These are phyloP conservation scores for Scutellaria barbata DNA, from an alignment of 257 asterid species.

Conservation along the genomic window DNA sequence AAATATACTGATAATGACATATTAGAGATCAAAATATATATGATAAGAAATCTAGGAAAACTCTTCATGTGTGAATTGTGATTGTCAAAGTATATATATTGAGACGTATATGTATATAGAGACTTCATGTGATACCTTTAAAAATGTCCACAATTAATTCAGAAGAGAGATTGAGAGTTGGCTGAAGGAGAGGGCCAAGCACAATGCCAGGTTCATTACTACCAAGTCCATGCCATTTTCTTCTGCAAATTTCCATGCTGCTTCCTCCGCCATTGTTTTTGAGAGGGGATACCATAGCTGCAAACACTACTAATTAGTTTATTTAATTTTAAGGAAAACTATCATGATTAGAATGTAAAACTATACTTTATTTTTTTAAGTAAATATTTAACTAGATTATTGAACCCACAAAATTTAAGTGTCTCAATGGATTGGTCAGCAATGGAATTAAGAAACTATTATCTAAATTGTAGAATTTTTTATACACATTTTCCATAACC, in stretches of 20 bases:
- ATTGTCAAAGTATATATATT: background rate
- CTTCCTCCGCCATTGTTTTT: conserved; percentile 61
- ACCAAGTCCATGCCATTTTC: conserved; percentile 53
- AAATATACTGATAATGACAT: background rate
- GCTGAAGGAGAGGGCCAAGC: conserved; percentile 60
- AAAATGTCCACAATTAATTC: conserved; percentile 32
- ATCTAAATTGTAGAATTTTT: too few species aligned
- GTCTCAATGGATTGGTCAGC: too few species aligned
- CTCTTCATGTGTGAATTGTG: background rate
- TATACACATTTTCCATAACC: too few species aligned
- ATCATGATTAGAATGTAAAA: too few species aligned
- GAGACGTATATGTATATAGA: background rate
- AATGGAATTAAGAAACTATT: too few species aligned
- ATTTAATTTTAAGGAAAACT: background rate
- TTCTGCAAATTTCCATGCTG: conserved; percentile 56
- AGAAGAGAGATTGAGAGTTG: conserved; percentile 42
- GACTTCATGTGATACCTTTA: background rate
- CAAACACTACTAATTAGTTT: background rate
- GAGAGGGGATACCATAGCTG: conserved; percentile 45
- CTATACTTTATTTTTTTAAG: too few species aligned
- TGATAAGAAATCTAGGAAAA: background rate
- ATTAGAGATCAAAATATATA: background rate
- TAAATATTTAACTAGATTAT: too few species aligned
- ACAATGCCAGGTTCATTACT: conserved; percentile 42
- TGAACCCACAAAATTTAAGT: too few species aligned